Evolutionary conservation across 2,329 filamentous ascomycete genomes (phyloP), one percentile per base, ranked within the genome.

Genomic region (Stromatinia cepivora): DNA sequence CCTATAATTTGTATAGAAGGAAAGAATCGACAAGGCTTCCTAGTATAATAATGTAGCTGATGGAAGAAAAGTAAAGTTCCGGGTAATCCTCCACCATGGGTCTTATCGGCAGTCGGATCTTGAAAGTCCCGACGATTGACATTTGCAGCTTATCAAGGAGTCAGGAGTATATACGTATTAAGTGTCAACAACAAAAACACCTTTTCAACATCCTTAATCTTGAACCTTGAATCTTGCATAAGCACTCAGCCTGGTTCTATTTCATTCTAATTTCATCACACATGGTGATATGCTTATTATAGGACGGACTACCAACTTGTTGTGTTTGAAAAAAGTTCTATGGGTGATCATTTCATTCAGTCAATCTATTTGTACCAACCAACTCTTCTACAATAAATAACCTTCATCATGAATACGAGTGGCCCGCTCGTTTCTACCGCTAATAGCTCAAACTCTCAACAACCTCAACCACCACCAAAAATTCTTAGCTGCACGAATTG

Each of bases 401-500:
- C 15, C 39, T 42, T 42, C 39, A 50, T 42, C 65, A 67, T 67
- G 65, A 59, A 25, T 67, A 11, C 50, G 28, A 67, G 11, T 22
- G 36, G 45, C 11, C 53, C 54, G 13, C 42, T 11, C 8, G 39
- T 34, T 45, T 56, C 63, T 28, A 31, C 42, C 46, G 34, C 56
- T n/a, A 58, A 28, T 17, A 48, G 28, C 56, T 45, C 66, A 57
- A 48, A n/a, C 39, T 17, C 57, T 39, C 34, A 63, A 25, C 58
- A 61, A 13, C 9, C 9, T 17, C 53, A 57, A 56, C 20, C 31
- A 46, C 17, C 53, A 28, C 36, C 28, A n/a, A 70, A 70, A 31
- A 17, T 61, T 28, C 54, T 70, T 22, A 70, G 69, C 52, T 70
- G 69, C 46, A 70, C 61, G 22, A 70, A 64, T 28, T 70, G 69